These are phyloP conservation scores for Lavandula angustifolia DNA, from an alignment of 257 asterid genomes.

Conservation along the genomic window DNA sequence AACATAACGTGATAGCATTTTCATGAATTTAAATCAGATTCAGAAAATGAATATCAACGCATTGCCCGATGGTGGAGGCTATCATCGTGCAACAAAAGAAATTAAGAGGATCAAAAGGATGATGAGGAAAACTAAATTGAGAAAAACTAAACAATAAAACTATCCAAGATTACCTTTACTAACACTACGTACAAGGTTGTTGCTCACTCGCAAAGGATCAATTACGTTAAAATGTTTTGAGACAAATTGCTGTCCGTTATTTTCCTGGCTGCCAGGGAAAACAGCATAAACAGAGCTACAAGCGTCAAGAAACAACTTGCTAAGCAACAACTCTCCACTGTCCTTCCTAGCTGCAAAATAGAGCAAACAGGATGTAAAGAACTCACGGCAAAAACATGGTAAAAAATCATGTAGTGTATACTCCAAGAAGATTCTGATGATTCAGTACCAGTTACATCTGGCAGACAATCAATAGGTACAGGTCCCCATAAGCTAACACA, in stretches of 20 bases:
- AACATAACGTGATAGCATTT: slow-evolving; percentile 16
- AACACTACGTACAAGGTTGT: slow-evolving; percentile 99
- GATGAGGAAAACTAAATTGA: not conserved
- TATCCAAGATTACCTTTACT: slow-evolving; percentile 73
- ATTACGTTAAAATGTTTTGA: slow-evolving; percentile 92
- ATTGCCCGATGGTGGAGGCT: slow-evolving; percentile 16
- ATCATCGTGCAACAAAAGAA: slow-evolving; percentile 16
- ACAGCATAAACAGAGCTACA: slow-evolving; percentile 93
- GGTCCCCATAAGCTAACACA: slow-evolving; percentile 99
- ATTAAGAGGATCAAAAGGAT: slow-evolving; percentile 1
- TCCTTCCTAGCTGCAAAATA: slow-evolving; percentile 75
- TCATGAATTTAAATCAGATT: slow-evolving; percentile 14
- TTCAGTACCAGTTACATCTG: slow-evolving; percentile 77
- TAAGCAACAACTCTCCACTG: slow-evolving; percentile 77
- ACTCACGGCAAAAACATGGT: slow-evolving; percentile 5
- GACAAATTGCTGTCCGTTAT: slow-evolving; percentile 78
- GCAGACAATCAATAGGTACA: slow-evolving; percentile 78
- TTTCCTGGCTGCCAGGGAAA: slow-evolving; percentile 83
- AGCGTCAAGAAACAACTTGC: slow-evolving; percentile 89
- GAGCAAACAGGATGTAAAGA: slow-evolving; percentile 9
- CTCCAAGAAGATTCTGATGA: slow-evolving; percentile 11
- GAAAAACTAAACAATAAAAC: slow-evolving; percentile 1
- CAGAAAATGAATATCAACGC: slow-evolving; percentile 14
- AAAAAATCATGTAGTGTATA: slow-evolving; percentile 16
- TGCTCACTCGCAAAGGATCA: slow-evolving; percentile 95